phyloP scores from a whole-genome alignment of 257 asterid species.

The Solanum peruvianum region DNA sequence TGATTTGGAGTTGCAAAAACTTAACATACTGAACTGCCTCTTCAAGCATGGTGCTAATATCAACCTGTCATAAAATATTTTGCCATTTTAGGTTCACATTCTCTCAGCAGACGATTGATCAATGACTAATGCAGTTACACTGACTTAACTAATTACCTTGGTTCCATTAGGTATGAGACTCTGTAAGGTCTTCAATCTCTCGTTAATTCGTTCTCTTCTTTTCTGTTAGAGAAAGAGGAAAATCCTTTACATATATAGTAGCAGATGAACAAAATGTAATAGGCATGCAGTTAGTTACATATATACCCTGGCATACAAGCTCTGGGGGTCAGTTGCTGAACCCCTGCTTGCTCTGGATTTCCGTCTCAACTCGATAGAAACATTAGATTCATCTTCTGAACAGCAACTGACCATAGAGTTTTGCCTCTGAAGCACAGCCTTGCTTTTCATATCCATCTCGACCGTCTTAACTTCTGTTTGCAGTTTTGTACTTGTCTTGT shows the following conservation, averaged over 20 bases:
- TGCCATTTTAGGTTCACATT: background rate
- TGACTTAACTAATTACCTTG: constrained; percentile 23
- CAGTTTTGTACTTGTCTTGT: constrained; percentile 12
- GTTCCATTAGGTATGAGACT: constrained; percentile 87
- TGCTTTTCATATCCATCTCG: background rate
- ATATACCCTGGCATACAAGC: constrained; percentile 85
- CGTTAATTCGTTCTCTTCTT: constrained; percentile 80
- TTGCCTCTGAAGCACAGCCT: constrained; percentile 8
- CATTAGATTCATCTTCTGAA: constrained; percentile 42
- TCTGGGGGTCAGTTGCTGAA: constrained; percentile 81
- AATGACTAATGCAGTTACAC: background rate
- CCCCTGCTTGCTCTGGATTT: constrained; percentile 54
- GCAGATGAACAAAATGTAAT: background rate
- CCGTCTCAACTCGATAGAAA: constrained; percentile 18
- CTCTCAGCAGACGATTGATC: background rate
- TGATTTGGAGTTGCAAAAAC: constrained; percentile 78
- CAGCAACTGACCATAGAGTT: constrained; percentile 25
- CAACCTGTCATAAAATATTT: constrained; percentile 27
- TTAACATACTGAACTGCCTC: constrained; percentile 87
- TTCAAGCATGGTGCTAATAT: constrained; percentile 94
- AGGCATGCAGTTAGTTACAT: background rate
- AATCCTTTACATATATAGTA: background rate
- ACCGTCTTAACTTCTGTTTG: constrained; percentile 21
- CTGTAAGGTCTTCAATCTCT: constrained; percentile 73
- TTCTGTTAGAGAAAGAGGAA: constrained; percentile 26